A percentile compares a stretch with the other conserved stretches of the same genome.
Evolutionary conservation across 805 yeast species (phyloP).

Genomic region (Cyberlindnera misumaiensis): DNA sequence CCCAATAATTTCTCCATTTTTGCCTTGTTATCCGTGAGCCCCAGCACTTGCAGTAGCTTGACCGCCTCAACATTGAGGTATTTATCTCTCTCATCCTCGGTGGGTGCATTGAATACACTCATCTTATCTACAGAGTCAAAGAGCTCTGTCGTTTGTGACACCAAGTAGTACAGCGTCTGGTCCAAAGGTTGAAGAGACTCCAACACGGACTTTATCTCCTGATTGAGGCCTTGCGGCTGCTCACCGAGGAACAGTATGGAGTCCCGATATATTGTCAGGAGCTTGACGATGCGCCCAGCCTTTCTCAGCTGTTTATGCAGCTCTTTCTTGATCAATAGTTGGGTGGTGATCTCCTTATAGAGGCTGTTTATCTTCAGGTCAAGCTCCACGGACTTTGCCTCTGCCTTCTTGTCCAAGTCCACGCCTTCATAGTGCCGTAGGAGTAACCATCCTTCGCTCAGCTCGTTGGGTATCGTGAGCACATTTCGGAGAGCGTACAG

Average conservation of each 20-base stretch:
- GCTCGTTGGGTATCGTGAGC: conserved; percentile 51
- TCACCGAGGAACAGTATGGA: conserved; percentile 25
- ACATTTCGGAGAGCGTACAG: conserved; percentile 74
- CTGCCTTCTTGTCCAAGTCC: conserved; percentile 16
- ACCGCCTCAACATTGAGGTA: conserved; percentile 34
- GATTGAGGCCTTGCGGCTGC: conserved; percentile 7
- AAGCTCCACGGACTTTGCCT: conserved; percentile 16
- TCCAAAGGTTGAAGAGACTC: conserved; percentile 37
- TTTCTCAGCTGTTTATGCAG: conserved; percentile 34
- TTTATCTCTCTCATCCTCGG: conserved; percentile 30
- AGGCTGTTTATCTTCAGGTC: conserved; percentile 29
- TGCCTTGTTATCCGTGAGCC: conserved; percentile 17
- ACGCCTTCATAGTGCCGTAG: conserved; percentile 62
- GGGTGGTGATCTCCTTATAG: conserved; percentile 34
- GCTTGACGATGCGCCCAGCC: conserved; percentile 29
- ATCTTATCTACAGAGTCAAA: conserved; percentile 10
- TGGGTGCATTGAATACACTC: conserved; percentile 15
- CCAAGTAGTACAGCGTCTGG: conserved; percentile 39
- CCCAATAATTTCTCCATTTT: conserved; percentile 17
- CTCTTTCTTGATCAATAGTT: conserved; percentile 36
- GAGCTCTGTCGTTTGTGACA: conserved; percentile 34
- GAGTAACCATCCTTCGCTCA: conserved; percentile 58
- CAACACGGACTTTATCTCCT: conserved; percentile 18
- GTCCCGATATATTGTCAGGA: conserved; percentile 28
- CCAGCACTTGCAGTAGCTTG: conserved; percentile 25